phyloP scores from a whole-genome alignment of 31 red algal species.

The Bonnemaisonia californica region DNA sequence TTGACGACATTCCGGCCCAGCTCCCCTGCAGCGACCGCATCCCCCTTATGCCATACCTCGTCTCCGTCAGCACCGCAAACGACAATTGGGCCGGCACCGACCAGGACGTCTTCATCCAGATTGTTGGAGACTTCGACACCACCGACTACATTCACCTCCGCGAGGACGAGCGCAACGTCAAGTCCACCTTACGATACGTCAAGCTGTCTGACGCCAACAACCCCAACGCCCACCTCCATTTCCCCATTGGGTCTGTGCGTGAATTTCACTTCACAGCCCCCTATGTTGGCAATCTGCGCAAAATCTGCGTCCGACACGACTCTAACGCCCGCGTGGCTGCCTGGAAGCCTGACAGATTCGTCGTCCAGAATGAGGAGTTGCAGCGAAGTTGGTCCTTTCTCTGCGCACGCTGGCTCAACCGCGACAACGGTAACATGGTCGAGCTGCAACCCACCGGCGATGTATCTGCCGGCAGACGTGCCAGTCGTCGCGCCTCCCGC shows the following conservation, averaged over 20 bases:
- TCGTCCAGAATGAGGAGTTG: constrained; percentile 56
- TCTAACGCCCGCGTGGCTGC: constrained; percentile 39
- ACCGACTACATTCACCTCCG: constrained; percentile 29
- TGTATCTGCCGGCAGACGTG: constrained; percentile 52
- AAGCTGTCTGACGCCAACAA: neutral
- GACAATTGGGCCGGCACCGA: constrained; percentile 24
- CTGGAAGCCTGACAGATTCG: constrained; percentile 72
- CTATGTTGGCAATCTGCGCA: constrained; percentile 74
- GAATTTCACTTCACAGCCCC: constrained; percentile 51
- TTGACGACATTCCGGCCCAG: neutral
- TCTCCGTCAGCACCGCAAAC: constrained; percentile 25
- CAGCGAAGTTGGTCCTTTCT: constrained; percentile 73
- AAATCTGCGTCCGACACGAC: constrained; percentile 69
- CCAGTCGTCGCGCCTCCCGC: constrained; percentile 39
- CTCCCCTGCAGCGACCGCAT: neutral
- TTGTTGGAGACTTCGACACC: constrained; percentile 6
- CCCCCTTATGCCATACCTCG: constrained; percentile 1
- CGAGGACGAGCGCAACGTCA: neutral
- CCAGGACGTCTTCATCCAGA: neutral
- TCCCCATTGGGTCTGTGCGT: constrained; percentile 54
- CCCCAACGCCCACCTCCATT: neutral
- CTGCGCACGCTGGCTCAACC: constrained; percentile 57
- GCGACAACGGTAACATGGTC: constrained; percentile 57
- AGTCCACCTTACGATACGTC: constrained; percentile 15
- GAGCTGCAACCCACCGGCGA: constrained; percentile 65